Base-by-base conservation (phyloP, 495 filamentous ascomycete species). In the Oidiodendron maius region DNA sequence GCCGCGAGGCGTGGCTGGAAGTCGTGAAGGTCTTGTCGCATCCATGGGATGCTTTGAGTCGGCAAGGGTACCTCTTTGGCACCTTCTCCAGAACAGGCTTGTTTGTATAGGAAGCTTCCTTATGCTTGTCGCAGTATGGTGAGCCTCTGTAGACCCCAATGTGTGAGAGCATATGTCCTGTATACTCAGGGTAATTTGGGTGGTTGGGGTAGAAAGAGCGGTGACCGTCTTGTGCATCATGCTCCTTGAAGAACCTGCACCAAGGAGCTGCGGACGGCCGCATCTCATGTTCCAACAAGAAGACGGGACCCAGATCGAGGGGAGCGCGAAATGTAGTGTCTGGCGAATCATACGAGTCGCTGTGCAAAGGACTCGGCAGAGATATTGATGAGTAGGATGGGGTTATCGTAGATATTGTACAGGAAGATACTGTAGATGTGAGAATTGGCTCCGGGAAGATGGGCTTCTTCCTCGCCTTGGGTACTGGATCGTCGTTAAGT, bases 1-100 rank as follows among this genome's bases (percentile, higher is more conserved):
- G 91, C 6, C 91, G 83, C n/a, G 91, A 91, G 2, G 93, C 88
- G 60, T 97, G 91, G 38, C 91, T 93, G 0, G 93, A 96, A 0
- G 91, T 97, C 36, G 91, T 96, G 65, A 97, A 97, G 0, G 85
- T 89, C 55, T 87, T 87, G 23, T 78, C 71, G 64, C 87, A 93
- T 11, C 77, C 72, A 58, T 85, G 84, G 16, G 71, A 75, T 21
- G 81, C 74, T 26, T 78, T 76, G 56, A 66, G 80, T 15, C 83
- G 77, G 56, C 84, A 86, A 0, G 81, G 78, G 51, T 80, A 85
- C 25, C 79, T 74, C 68, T 86, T 88, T 17, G 48, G 22, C 15
- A 44, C 48, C 15, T 46, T 39, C 6, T 53, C 52, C 20, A 48
- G 49, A 26, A 10, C 26, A 12, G 11, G 17, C 3, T 28, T 24